These are phyloP conservation scores for Chlorencoelia australis DNA, from an alignment of 2,329 filamentous ascomycete genomes.

Conservation along the genomic window DNA sequence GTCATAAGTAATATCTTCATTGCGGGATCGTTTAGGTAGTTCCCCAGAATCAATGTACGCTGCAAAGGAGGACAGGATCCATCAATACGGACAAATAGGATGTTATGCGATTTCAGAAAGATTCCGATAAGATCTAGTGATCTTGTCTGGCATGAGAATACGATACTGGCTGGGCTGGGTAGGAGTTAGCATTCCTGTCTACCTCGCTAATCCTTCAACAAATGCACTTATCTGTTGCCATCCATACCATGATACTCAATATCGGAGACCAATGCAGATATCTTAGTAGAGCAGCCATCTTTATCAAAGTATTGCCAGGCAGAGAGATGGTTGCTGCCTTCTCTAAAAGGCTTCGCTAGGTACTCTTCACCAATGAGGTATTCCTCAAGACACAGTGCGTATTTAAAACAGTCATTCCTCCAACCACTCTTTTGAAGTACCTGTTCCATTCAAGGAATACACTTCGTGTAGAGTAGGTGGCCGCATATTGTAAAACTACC, in stretches of 20 bases:
- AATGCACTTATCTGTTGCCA: conserved; percentile 11
- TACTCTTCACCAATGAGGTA: conserved; percentile 3
- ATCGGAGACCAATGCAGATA: conserved; percentile 10
- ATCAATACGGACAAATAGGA: conserved; percentile 11
- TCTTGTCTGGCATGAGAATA: conserved; percentile 17
- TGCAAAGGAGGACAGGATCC: conserved; percentile 5
- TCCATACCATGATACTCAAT: conserved; percentile 8
- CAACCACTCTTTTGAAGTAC: conserved; percentile 1
- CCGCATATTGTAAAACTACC: conserved; percentile 11
- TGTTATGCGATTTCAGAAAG: conserved; percentile 3
- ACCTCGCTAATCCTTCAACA: no score
- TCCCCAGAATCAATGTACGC: conserved; percentile 7
- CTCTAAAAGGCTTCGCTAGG: not conserved
- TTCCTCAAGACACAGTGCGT: conserved; percentile 5
- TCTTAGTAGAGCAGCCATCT: conserved; percentile 11
- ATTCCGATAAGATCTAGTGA: conserved; percentile 13
- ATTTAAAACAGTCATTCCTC: conserved; percentile 1
- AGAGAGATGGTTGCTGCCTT: conserved; percentile 4
- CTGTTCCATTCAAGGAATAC: conserved; percentile 2
- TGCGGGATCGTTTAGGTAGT: conserved; percentile 6
- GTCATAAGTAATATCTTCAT: conserved; percentile 14
- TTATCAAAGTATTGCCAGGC: conserved; percentile 10
- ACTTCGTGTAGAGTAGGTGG: conserved; percentile 10
- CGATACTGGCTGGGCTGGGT: conserved; percentile 7
- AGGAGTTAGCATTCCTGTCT: not conserved